Percentiles rank a stretch among this genome's conserved stretches.
Evolutionary conservation across 805 yeast genomes (phyloP).

Genomic region (Yarrowia keelungensis): DNA sequence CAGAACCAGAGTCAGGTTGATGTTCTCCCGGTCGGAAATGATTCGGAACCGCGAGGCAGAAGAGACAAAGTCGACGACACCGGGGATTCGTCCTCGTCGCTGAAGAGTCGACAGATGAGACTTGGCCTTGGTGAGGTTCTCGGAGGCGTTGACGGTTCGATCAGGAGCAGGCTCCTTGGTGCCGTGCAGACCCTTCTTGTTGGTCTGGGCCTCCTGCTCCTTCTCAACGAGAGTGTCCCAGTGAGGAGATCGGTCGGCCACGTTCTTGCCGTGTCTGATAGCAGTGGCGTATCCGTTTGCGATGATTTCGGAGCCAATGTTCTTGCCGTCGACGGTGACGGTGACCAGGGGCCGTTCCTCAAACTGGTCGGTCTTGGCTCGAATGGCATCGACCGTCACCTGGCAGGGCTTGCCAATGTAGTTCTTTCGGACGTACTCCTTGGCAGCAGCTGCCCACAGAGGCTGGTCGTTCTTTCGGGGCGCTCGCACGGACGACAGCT

Average conservation of each 20-base stretch:
- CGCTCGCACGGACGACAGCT: conserved; percentile 75
- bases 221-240: conserved; percentile 81
- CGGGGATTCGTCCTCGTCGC: conserved; percentile 68
- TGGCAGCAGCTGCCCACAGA: conserved; percentile 67
- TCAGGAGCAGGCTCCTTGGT: conserved; percentile 63
- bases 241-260: conserved; percentile 68
- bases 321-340: conserved; percentile 60
- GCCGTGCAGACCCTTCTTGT: conserved; percentile 67
- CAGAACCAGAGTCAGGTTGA: conserved; percentile 70
- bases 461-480: conserved; percentile 70
- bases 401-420: conserved; percentile 75
- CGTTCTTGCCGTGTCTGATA: conserved; percentile 73
- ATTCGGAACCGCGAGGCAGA: conserved; percentile 73
- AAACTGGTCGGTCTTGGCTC: conserved; percentile 65
- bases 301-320: conserved; percentile 68
- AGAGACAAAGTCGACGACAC: conserved; percentile 73
- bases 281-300: conserved; percentile 77
- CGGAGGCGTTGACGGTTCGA: conserved; percentile 80
- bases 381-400: conserved; percentile 66
- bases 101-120: conserved; percentile 74
- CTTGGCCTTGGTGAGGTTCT: conserved; percentile 71
- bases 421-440: conserved; percentile 72
- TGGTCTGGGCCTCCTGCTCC: conserved; percentile 64
- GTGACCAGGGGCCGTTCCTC: conserved; percentile 74
- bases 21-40: conserved; percentile 72